These are phyloP conservation scores for Leccinum arenicola DNA, from an alignment of 768 basidiomycete genomes.

Conservation along the genomic window DNA sequence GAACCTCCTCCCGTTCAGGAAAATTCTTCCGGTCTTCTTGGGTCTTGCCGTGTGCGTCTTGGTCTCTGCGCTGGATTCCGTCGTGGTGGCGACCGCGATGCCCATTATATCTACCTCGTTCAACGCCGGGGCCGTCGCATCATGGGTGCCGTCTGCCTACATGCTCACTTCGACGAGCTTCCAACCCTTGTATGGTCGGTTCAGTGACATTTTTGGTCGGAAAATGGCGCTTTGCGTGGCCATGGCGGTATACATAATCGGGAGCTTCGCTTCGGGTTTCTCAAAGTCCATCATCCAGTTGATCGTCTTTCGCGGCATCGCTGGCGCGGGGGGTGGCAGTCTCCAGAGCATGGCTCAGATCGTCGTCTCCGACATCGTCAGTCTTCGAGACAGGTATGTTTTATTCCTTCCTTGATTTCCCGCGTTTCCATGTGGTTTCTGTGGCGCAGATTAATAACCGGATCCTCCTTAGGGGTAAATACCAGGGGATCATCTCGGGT, in stretches of 20 bases:
- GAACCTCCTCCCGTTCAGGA: conserved; percentile 65
- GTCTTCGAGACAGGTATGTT: conserved; percentile 58
- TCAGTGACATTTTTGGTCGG: conserved; percentile 67
- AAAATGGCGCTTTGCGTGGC: conserved; percentile 57
- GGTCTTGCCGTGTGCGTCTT: conserved; percentile 60
- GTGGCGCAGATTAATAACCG: neutral
- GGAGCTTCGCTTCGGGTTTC: conserved; percentile 65
- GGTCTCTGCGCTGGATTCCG: conserved; percentile 65
- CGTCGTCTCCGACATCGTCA: conserved; percentile 70
- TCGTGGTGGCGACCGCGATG: conserved; percentile 72
- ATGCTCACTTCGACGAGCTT: conserved; percentile 51
- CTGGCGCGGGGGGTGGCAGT: conserved; percentile 70
- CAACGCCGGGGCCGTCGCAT: conserved; percentile 42
- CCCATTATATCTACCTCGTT: conserved; percentile 68
- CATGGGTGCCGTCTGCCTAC: conserved; percentile 75
- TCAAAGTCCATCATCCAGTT: conserved; percentile 62
- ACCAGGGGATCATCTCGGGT: conserved; percentile 70
- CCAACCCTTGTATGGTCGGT: conserved; percentile 52
- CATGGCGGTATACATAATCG: conserved; percentile 63
- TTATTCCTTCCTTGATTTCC: neutral
- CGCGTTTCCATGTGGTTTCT: neutral
- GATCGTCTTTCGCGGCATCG: conserved; percentile 66
- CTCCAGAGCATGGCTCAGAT: conserved; percentile 71
- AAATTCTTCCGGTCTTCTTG: conserved; percentile 59
- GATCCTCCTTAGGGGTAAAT: conserved; percentile 54